These are phyloP conservation scores for Penicillium coffeae DNA, from an alignment of 495 filamentous ascomycete species.

Conservation along the genomic window DNA sequence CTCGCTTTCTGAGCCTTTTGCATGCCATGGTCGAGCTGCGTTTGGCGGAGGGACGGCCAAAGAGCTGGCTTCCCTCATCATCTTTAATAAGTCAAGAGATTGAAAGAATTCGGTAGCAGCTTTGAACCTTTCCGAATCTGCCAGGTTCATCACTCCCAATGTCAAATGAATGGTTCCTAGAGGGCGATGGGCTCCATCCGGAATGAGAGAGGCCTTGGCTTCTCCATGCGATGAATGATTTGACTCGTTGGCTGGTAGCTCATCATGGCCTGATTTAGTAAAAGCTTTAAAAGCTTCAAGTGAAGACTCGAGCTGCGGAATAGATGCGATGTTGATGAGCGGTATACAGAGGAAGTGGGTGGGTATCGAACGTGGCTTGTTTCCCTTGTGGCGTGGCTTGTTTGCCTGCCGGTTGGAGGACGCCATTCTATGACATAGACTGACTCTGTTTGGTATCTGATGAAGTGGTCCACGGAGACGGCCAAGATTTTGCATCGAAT, in stretches of 20 bases:
- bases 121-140: constrained; percentile 50
- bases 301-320: constrained; percentile 58
- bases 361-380: constrained; percentile 23
- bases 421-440: neutral
- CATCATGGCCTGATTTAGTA: constrained; percentile 28
- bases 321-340: constrained; percentile 59
- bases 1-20: neutral
- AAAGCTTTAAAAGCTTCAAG: constrained; percentile 56
- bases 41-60: constrained; percentile 1
- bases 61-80: constrained; percentile 40
- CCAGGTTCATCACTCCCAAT: constrained; percentile 79
- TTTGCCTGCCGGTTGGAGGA: neutral
- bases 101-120: constrained; percentile 55
- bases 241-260: neutral
- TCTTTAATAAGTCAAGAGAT: constrained; percentile 45
- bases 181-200: constrained; percentile 66
- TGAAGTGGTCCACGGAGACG: no score
- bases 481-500: no score
- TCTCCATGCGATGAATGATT: constrained; percentile 3
- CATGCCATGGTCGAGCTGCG: neutral
- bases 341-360: constrained; percentile 91
- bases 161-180: constrained; percentile 81
- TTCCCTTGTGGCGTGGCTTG: neutral
- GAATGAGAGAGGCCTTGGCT: constrained; percentile 33
- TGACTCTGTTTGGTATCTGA: neutral